Conservation (phyloP, 441 rosid species). For the Hypseocharis bilobata region DNA sequence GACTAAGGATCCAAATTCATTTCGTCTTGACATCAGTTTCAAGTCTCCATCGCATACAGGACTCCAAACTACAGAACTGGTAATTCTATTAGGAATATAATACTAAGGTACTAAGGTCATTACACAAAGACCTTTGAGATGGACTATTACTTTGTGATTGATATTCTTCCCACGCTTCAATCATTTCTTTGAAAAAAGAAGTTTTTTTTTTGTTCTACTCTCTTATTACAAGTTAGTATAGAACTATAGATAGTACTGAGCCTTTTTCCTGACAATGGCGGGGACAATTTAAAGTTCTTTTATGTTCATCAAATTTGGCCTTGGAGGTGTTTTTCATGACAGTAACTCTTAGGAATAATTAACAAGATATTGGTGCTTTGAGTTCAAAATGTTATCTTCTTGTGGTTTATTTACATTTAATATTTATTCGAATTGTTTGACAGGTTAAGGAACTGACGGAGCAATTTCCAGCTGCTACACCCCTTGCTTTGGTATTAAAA, state of each 20-base stretch:
- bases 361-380: neutral
- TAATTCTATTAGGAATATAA: constrained; percentile 23
- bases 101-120: neutral
- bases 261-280: neutral
- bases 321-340: neutral
- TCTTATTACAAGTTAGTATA: neutral
- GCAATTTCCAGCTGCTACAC: constrained; percentile 87
- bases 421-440: constrained; percentile 20
- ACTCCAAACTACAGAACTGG: constrained; percentile 88
- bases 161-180: neutral
- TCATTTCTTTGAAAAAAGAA: too few relatives aligned
- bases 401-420: constrained; percentile 2
- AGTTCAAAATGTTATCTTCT: constrained; percentile 1
- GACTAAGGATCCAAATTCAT: constrained; percentile 49
- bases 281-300: neutral
- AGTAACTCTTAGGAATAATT: neutral
- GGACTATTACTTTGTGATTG: neutral
- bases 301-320: neutral
- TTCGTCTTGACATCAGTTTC: constrained; percentile 89
- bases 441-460: constrained; percentile 86
- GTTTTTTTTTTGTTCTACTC: neutral
- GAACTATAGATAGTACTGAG: neutral
- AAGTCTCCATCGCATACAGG: constrained; percentile 92
- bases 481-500: constrained; percentile 93
- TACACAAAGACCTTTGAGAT: neutral